Evolutionary conservation across 306 rosid species (phyloP), one percentile per base, ranked within the genome.

Genomic region (Mimosa pudica): DNA sequence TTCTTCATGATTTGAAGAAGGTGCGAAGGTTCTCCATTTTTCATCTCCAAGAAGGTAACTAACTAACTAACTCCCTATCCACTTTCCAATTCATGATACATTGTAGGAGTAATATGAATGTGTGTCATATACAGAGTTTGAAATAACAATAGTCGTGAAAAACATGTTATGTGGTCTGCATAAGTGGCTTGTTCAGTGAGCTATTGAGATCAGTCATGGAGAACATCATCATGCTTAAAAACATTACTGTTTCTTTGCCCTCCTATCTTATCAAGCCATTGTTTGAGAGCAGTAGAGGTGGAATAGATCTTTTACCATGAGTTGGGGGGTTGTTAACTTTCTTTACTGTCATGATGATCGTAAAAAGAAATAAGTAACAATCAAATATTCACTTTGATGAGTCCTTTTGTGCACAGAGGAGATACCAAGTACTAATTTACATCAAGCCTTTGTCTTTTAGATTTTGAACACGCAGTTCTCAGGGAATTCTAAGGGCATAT

Each of bases 401-500:
- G 81, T 41, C 86, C 80, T 77, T 2, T 57, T 70, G 57, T 58
- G 36, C n/a, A 42, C 79, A 74, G 68, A 74, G 68, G 77, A 36
- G 32, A 46, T 52, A 74, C 77, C 44, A 68, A n/a, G 73, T 74
- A 51, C 73, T 77, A 8, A 62, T 64, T 38, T 32, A n/a, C 76
- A 82, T 60, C 77, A n/a, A 65, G 58, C 46, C 63, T 71, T 30
- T 10, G 45, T 77, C 68, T 63, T 79, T 61, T 77, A 57, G 75
- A 78, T 78, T 41, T 44, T 73, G 76, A 75, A 74, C 81, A 74
- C 83, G 57, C 74, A 67, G 58, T 62, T 80, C 61, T 77, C 74
- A 82, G 85, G 87, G 92, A 81, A 92, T 88, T 92, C 88, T 54
- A 87, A 79, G 92, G 57, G 4, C 70, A 13, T 44, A 44, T 42